phyloP scores from a whole-genome alignment of 2,329 filamentous ascomycete genomes.

The Magnaporthales sp. region DNA sequence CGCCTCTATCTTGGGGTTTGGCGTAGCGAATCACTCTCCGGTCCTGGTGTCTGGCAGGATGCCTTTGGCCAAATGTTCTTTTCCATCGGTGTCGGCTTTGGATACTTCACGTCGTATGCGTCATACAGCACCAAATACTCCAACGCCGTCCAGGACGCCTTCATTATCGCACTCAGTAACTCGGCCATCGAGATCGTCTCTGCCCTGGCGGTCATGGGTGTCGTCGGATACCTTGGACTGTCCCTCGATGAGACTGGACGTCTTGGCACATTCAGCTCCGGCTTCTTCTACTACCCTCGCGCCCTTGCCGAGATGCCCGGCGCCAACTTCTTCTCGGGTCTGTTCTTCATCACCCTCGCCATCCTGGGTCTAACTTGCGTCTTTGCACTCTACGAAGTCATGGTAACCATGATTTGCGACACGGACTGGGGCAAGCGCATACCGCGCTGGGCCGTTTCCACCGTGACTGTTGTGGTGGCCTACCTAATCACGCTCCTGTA shows the following conservation, averaged over 20 bases:
- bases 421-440: not conserved
- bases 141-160: not conserved
- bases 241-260: not conserved
- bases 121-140: not conserved
- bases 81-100: not conserved
- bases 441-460: not conserved
- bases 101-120: not conserved
- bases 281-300: not conserved
- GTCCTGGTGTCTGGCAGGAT: not conserved
- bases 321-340: not conserved
- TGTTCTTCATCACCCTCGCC: not conserved
- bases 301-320: not conserved
- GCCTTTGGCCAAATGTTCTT: slow-evolving; percentile 1
- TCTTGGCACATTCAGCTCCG: not conserved
- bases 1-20: not conserved
- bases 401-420: slow-evolving; percentile 1
- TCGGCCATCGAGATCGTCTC: not conserved
- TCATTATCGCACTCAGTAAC: not conserved
- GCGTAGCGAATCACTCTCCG: not conserved
- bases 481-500: not conserved
- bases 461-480: not conserved
- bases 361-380: not conserved
- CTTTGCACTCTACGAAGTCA: not conserved
- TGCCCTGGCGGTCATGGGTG: not conserved
- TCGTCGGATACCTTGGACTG: not conserved